Evolutionary conservation across 371 early-diverging fungal species (phyloP).

Genomic region (Actinomortierella ambigua): DNA sequence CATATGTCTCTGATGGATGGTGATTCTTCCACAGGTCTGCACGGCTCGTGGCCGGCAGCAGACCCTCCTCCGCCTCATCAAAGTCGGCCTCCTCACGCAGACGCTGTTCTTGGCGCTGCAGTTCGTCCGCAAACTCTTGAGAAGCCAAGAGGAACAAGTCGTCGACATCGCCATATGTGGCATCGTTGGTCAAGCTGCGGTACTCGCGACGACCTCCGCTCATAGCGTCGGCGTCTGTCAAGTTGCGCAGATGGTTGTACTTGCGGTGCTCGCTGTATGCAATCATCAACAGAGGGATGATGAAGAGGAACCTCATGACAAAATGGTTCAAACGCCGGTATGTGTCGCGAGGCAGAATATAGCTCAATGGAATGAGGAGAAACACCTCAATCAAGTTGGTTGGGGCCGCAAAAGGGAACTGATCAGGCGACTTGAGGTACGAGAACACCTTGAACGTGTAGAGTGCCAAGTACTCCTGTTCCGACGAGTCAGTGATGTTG

Average conservation of each 20-base stretch:
- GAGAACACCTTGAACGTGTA: slow-evolving; percentile 49
- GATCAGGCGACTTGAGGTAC: slow-evolving; percentile 42
- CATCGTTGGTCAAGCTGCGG: slow-evolving; percentile 29
- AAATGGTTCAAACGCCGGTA: slow-evolving; percentile 23
- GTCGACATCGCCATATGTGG: slow-evolving; percentile 12
- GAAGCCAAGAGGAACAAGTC: slow-evolving; percentile 36
- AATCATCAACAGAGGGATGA: slow-evolving; percentile 22
- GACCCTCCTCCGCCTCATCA: slow-evolving; percentile 30
- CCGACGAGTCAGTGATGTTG: slow-evolving; percentile 44
- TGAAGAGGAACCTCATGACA: slow-evolving; percentile 30
- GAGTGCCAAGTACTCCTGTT: slow-evolving; percentile 46
- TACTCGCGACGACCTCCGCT: slow-evolving; percentile 32
- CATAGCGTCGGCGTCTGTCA: slow-evolving; percentile 22
- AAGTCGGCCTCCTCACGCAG: slow-evolving; percentile 3
- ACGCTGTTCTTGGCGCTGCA: not conserved
- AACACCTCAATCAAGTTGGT: slow-evolving; percentile 47
- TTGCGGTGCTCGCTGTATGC: slow-evolving; percentile 19
- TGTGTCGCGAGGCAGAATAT: slow-evolving; percentile 11
- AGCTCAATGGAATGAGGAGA: slow-evolving; percentile 28
- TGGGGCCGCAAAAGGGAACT: slow-evolving; percentile 46
- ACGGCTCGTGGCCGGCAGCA: not conserved
- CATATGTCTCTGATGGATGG: slow-evolving; percentile 19
- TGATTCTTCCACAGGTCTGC: slow-evolving; percentile 9
- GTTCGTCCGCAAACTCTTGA: slow-evolving; percentile 13
- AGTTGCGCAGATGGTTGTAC: slow-evolving; percentile 19